Base-by-base conservation (phyloP, 1,284 basidiomycete species). In the Peniophora sp. region DNA sequence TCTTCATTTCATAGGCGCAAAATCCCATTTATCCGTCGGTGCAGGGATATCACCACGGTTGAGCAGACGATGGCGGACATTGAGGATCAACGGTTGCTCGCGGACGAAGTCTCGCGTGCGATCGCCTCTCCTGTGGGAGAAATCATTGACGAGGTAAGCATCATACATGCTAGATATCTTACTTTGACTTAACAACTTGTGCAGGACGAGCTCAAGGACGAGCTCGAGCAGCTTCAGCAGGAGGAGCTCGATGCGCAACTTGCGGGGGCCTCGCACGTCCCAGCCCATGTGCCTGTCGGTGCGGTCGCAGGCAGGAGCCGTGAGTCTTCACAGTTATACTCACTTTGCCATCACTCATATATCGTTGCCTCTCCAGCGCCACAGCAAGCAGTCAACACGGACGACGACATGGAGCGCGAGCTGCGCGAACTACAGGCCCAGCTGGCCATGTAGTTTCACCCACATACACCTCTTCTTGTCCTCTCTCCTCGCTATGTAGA, bases 31-130 rank as follows among this genome's bases (percentile, higher is more conserved):
- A 2, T 14, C 35, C 2, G 17, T 11, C 16, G 2, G 49, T 46
- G 14, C 58, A 97, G 95, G 67, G 86, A 85, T 58, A 84, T 97
- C 59, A 87, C 91, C 62, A 92, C 90, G 68, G 96, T 99, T 53
- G 97, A 98, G 64, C 72, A 81, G 34, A 92, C 89, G 17, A 98
- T 99, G 92, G 78, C 88, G 57, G 77, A 79, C 52, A 92, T 99
- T 60, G 80, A 87, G 52, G 95, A 97, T 62, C 94, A 98, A 70
- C 89, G 93, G 69, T 92, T 95, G 52, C 75, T 97, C 55, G 94
- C 94, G 51, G 90, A 90, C 67, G 97, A 99, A 72, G 93, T 99
- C 55, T 91, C 91, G 51, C 89, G 94, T n/a, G 84, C 90, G 51
- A 95, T 92, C 92, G 39, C 86, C 85, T 64, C 90, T 89, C 22